Conservation (phyloP, 208 protist genomes). For the Trypanosoma brucei region DNA sequence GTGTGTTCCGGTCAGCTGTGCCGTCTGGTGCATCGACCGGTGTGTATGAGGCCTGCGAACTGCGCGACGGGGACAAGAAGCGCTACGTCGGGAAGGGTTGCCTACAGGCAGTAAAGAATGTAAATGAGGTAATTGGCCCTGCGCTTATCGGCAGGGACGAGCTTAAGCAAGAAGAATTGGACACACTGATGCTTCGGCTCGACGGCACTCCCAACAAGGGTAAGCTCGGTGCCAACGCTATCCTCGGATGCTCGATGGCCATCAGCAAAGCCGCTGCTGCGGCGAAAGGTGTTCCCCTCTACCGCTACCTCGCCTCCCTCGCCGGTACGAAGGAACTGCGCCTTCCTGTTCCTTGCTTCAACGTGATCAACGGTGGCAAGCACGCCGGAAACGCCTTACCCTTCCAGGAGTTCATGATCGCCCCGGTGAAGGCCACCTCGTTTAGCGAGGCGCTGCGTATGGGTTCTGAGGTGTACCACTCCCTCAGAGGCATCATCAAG, state of each 20-base stretch:
- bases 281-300: slow-evolving; percentile 89
- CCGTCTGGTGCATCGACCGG: slow-evolving; percentile 99
- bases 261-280: slow-evolving; percentile 95
- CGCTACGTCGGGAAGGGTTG: slow-evolving; percentile 97
- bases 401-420: slow-evolving; percentile 99
- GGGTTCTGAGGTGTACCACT: slow-evolving; percentile 98
- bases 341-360: slow-evolving; percentile 96
- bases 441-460: slow-evolving; percentile 96
- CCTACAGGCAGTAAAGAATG: slow-evolving; percentile 94
- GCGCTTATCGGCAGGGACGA: slow-evolving; percentile 92
- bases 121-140: slow-evolving; percentile 93
- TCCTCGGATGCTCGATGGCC: slow-evolving; percentile 97
- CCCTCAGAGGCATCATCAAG: slow-evolving; percentile 96
- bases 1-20: slow-evolving; percentile 95
- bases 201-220: slow-evolving; percentile 97
- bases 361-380: slow-evolving; percentile 99
- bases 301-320: slow-evolving; percentile 94
- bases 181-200: slow-evolving; percentile 93
- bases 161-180: slow-evolving; percentile 87
- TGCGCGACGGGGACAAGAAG: slow-evolving; percentile 94
- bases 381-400: slow-evolving; percentile 97
- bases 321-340: slow-evolving; percentile 80
- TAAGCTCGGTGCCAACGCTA: slow-evolving; percentile 98
- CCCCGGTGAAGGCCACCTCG: slow-evolving; percentile 90
- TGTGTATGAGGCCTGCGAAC: slow-evolving; percentile 96